Evolutionary conservation across 75 land plant genomes (phyloP).

Genomic region (Cupressus sempervirens): DNA sequence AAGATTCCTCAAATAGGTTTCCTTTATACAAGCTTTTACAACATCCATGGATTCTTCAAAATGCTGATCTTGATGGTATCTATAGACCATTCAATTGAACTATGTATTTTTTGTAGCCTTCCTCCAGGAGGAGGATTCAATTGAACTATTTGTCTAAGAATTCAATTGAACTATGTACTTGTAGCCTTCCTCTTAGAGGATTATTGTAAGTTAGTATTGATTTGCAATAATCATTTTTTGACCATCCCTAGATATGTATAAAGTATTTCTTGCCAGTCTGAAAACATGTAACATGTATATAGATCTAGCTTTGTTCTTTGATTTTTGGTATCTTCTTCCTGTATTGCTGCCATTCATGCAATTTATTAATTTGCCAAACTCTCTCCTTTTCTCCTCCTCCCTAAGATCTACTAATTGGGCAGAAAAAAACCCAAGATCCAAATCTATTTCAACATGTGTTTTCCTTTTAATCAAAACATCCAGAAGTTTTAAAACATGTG

Average conservation of each 20-base stretch:
- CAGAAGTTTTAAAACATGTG: not conserved
- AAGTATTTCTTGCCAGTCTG: not conserved
- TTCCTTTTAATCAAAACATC: not conserved
- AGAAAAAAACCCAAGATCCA: too few relatives aligned
- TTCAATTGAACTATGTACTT: too few relatives aligned
- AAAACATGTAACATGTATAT: not conserved
- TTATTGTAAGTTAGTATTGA: too few relatives aligned
- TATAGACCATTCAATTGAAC: slow-evolving; percentile 23
- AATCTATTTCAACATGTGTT: too few relatives aligned
- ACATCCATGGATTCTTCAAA: slow-evolving; percentile 89
- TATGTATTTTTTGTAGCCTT: too few relatives aligned
- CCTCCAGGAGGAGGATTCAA: too few relatives aligned
- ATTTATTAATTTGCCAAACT: not conserved
- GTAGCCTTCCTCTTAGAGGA: too few relatives aligned
- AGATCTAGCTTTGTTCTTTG: not conserved
- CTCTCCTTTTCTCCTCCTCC: not conserved
- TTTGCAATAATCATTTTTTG: not conserved
- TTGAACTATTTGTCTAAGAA: too few relatives aligned
- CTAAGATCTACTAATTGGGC: not conserved
- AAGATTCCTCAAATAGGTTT: slow-evolving; percentile 69
- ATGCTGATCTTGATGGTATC: slow-evolving; percentile 81
- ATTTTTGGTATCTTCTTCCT: not conserved
- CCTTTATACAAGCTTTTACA: slow-evolving; percentile 71
- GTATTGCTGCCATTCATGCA: not conserved
- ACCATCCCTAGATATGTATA: not conserved